These are phyloP conservation scores for Xeromyces bisporus DNA, from an alignment of 495 filamentous ascomycete species.

Conservation along the genomic window DNA sequence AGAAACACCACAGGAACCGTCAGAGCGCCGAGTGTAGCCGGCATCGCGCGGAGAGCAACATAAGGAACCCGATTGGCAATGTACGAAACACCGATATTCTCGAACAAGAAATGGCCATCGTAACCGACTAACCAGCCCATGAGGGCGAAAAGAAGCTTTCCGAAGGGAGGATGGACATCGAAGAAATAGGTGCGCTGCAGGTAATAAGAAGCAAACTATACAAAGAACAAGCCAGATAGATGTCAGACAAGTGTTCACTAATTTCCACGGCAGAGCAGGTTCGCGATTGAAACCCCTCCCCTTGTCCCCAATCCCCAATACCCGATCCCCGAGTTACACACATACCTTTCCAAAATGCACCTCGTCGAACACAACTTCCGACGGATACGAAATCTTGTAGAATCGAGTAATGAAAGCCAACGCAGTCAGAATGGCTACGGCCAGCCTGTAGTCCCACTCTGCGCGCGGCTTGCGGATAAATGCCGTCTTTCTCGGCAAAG, in stretches of 20 bases:
- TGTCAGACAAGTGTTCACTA: slow-evolving; percentile 7
- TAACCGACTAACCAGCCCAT: slow-evolving; percentile 94
- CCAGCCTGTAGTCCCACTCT: slow-evolving; percentile 78
- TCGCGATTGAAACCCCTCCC: neutral
- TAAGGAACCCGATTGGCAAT: slow-evolving; percentile 94
- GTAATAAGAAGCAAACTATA: slow-evolving; percentile 89
- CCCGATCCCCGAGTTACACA: too few relatives aligned
- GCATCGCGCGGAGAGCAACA: slow-evolving; percentile 85
- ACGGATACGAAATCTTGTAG: slow-evolving; percentile 84
- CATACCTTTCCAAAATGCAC: slow-evolving; percentile 98
- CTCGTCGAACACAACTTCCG: slow-evolving; percentile 97
- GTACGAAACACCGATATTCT: slow-evolving; percentile 98
- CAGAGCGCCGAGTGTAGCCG: slow-evolving; percentile 75
- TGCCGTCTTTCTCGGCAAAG: slow-evolving; percentile 4
- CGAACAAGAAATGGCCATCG: slow-evolving; percentile 93
- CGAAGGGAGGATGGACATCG: slow-evolving; percentile 97
- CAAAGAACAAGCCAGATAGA: slow-evolving; percentile 1
- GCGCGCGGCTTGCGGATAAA: slow-evolving; percentile 20
- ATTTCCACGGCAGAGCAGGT: slow-evolving; percentile 1
- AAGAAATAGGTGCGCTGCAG: slow-evolving; percentile 98
- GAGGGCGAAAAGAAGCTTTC: slow-evolving; percentile 53
- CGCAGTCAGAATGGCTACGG: slow-evolving; percentile 56
- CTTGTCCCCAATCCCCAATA: slow-evolving; percentile 1
- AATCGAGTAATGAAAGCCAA: slow-evolving; percentile 85
- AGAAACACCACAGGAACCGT: slow-evolving; percentile 88